Percentiles rank a stretch among this genome's conserved stretches.
Conservation (phyloP, 2,329 filamentous ascomycete genomes). For the Aspergillus japonicus region DNA sequence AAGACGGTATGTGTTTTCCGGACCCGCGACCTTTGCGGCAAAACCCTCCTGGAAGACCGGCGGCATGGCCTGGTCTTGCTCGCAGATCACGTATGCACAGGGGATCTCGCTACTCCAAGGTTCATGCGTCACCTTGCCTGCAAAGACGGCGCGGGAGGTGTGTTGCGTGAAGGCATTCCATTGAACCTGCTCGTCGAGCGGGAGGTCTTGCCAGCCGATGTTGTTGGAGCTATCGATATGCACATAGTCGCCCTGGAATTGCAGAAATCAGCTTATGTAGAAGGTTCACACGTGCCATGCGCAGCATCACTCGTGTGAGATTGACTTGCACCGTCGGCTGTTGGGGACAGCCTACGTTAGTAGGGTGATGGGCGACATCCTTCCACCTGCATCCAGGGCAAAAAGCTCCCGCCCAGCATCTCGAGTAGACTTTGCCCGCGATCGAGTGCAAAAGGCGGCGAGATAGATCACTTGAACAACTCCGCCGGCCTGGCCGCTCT, state of each 20-base stretch:
- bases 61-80: constrained; percentile 37
- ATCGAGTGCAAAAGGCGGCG: constrained; percentile 39
- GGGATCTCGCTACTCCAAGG: constrained; percentile 36
- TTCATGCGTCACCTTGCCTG: constrained; percentile 25
- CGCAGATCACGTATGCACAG: constrained; percentile 37
- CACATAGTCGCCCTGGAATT: constrained; percentile 20
- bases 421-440: constrained; percentile 34
- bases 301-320: too few relatives aligned
- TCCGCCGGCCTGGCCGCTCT: constrained; percentile 27
- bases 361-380: constrained; percentile 9
- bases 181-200: constrained; percentile 22
- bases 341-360: too few relatives aligned
- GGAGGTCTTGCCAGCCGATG: constrained; percentile 33
- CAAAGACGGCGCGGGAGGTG: constrained; percentile 29
- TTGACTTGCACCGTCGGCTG: too few relatives aligned
- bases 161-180: constrained; percentile 23
- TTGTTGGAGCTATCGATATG: constrained; percentile 6
- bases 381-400: constrained; percentile 24
- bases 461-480: constrained; percentile 33
- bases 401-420: constrained; percentile 23
- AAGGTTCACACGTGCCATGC: too few relatives aligned
- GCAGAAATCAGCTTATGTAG: background rate
- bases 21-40: constrained; percentile 24
- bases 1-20: constrained; percentile 32
- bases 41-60: constrained; percentile 32